Conservation (phyloP, 164 flowering plant species). For the Stephania japonica region DNA sequence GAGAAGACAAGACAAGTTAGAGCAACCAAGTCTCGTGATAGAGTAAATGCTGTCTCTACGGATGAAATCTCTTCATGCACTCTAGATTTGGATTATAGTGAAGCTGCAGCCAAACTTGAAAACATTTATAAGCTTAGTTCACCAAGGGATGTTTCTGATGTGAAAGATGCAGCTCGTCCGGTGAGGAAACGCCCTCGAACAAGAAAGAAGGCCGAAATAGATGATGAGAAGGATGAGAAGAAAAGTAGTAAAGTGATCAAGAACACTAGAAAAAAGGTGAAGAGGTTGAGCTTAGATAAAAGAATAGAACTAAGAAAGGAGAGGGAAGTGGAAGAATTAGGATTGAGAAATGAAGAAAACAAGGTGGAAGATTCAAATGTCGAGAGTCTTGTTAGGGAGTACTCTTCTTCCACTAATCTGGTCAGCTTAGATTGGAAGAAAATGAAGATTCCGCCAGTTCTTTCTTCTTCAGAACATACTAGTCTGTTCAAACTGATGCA, state of each 20-base stretch:
- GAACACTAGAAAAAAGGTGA: conserved; percentile 33
- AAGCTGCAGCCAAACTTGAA: conserved; percentile 90
- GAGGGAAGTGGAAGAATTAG: conserved; percentile 18
- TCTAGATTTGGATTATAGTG: conserved; percentile 67
- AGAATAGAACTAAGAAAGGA: conserved; percentile 54
- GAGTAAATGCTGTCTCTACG: conserved; percentile 38
- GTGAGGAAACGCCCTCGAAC: conserved; percentile 22
- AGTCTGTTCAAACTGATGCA: conserved; percentile 90
- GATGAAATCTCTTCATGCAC: conserved; percentile 45
- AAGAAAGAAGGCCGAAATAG: conserved; percentile 35
- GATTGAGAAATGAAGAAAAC: conserved; percentile 16
- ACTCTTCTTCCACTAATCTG: conserved; percentile 57
- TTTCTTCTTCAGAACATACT: conserved; percentile 74
- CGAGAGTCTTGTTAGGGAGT: conserved; percentile 65
- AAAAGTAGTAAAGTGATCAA: conserved; percentile 35
- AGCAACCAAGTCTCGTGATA: conserved; percentile 32
- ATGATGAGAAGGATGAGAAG: conserved; percentile 23
- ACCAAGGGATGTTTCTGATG: conserved; percentile 33
- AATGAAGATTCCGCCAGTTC: conserved; percentile 95
- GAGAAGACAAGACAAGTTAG: conserved; percentile 38
- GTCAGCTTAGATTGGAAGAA: conserved; percentile 90
- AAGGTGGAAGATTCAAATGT: conserved; percentile 29
- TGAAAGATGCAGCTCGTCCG: conserved; percentile 23
- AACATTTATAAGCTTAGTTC: conserved; percentile 66
- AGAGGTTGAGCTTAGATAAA: conserved; percentile 65